Conservation (phyloP, 768 basidiomycete species). For the Crassisporium funariophilum region DNA sequence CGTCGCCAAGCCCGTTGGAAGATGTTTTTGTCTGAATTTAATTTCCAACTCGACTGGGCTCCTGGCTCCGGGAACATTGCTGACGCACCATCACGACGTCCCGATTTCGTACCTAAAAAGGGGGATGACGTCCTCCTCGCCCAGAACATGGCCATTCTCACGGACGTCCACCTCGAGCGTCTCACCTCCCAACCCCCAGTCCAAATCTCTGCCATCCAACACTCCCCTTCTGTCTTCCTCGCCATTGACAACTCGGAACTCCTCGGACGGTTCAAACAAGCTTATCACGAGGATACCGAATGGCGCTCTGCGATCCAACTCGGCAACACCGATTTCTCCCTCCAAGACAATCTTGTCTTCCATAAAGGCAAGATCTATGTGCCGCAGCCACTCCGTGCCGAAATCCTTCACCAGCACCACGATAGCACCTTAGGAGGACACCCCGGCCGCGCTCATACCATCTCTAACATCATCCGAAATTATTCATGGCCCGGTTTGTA, state of each 20-base stretch:
- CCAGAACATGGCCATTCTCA: slow-evolving; percentile 30
- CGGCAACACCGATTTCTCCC: slow-evolving; percentile 17
- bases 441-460: slow-evolving; percentile 38
- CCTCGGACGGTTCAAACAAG: slow-evolving; percentile 24
- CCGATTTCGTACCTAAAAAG: slow-evolving; percentile 31
- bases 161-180: slow-evolving; percentile 28
- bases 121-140: slow-evolving; percentile 22
- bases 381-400: slow-evolving; percentile 29
- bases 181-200: slow-evolving; percentile 19
- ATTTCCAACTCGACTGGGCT: slow-evolving; percentile 33
- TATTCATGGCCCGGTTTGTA: slow-evolving; percentile 40
- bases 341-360: slow-evolving; percentile 25
- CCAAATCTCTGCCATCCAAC: slow-evolving; percentile 22
- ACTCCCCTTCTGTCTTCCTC: slow-evolving; percentile 29
- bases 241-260: slow-evolving; percentile 28
- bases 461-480: slow-evolving; percentile 29
- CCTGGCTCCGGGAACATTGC: slow-evolving; percentile 31
- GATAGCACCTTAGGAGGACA: slow-evolving; percentile 42
- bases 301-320: slow-evolving; percentile 25
- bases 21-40: slow-evolving; percentile 40
- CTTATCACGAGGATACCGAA: slow-evolving; percentile 21
- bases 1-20: slow-evolving; percentile 50
- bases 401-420: slow-evolving; percentile 35
- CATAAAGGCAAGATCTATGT: slow-evolving; percentile 28
- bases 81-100: slow-evolving; percentile 32